Conservation (phyloP, 2,329 filamentous ascomycete genomes). For the Furcasterigmium sp. region DNA sequence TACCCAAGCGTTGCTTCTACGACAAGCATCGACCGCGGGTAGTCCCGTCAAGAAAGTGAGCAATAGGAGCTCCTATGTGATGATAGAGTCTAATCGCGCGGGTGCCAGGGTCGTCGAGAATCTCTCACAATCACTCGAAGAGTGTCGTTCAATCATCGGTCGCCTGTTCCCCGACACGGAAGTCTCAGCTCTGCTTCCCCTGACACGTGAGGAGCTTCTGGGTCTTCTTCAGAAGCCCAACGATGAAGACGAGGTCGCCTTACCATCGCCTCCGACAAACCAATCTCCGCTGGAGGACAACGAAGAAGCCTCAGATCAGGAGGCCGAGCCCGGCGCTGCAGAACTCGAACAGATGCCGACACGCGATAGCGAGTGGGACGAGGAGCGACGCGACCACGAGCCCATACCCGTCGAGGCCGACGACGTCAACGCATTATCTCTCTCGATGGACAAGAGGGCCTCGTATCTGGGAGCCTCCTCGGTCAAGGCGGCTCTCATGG, state of each 20-base stretch:
- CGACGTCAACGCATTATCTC: constrained; percentile 52
- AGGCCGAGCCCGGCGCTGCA: constrained; percentile 36
- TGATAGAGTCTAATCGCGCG: neutral
- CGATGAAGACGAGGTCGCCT: constrained; percentile 27
- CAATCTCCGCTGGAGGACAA: constrained; percentile 42
- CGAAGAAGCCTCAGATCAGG: constrained; percentile 41
- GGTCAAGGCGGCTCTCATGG: constrained; percentile 68
- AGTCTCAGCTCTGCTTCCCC: constrained; percentile 41
- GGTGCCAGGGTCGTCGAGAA: constrained; percentile 45
- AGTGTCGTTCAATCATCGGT: constrained; percentile 59
- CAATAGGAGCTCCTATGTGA: neutral
- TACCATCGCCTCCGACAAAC: constrained; percentile 47
- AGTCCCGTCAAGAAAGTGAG: constrained; percentile 70
- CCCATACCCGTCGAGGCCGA: constrained; percentile 59
- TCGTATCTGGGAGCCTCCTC: constrained; percentile 71
- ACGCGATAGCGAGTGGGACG: constrained; percentile 61
- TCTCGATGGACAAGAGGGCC: constrained; percentile 50
- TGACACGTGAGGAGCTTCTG: constrained; percentile 57
- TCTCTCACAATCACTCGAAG: constrained; percentile 59
- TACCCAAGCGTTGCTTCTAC: constrained; percentile 74
- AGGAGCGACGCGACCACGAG: constrained; percentile 50
- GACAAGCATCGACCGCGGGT: constrained; percentile 74
- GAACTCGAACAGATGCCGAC: constrained; percentile 65
- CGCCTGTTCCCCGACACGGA: constrained; percentile 56
- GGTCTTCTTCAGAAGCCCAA: constrained; percentile 45